A percentile compares a stretch with the other conserved stretches of the same genome.
These are phyloP conservation scores for Diplocarpon rosae DNA, from an alignment of 2,329 filamentous ascomycete species.

Conservation along the genomic window DNA sequence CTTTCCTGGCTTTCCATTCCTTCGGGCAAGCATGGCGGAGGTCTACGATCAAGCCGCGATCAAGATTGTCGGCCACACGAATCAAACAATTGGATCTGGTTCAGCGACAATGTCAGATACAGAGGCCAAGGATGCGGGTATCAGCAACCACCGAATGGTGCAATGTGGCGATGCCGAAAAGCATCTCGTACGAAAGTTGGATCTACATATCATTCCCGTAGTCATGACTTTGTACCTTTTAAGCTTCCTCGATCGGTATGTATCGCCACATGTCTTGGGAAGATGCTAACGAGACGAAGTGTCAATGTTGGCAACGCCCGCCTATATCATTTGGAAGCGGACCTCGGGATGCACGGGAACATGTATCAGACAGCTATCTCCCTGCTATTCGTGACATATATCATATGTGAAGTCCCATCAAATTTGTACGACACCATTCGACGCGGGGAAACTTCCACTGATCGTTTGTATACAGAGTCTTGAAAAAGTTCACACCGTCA, in stretches of 20 bases:
- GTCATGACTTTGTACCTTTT: constrained; percentile 63
- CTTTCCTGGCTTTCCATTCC: too few species aligned
- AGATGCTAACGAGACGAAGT: neutral
- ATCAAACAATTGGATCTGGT: neutral
- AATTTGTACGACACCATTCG: constrained; percentile 27
- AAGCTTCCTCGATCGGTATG: constrained; percentile 60
- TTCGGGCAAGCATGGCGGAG: too few species aligned
- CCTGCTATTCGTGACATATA: constrained; percentile 40
- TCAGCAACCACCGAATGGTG: constrained; percentile 1
- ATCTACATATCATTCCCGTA: constrained; percentile 51
- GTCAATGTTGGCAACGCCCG: constrained; percentile 50
- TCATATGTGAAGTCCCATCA: constrained; percentile 35
- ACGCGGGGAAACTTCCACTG: neutral
- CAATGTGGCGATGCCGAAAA: constrained; percentile 2
- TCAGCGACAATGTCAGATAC: neutral
- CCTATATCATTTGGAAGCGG: constrained; percentile 45
- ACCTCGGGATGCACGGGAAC: constrained; percentile 39
- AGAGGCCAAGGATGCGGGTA: neutral
- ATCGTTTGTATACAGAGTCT: constrained; percentile 14
- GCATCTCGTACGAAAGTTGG: constrained; percentile 30
- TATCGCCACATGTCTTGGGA: constrained; percentile 25
- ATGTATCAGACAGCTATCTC: constrained; percentile 47
- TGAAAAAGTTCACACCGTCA: constrained; percentile 36
- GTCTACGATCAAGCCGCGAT: too few species aligned
- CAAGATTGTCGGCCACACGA: neutral